Base-by-base conservation (phyloP, 2,329 filamentous ascomycete genomes). In the Harringtonia aguacate region DNA sequence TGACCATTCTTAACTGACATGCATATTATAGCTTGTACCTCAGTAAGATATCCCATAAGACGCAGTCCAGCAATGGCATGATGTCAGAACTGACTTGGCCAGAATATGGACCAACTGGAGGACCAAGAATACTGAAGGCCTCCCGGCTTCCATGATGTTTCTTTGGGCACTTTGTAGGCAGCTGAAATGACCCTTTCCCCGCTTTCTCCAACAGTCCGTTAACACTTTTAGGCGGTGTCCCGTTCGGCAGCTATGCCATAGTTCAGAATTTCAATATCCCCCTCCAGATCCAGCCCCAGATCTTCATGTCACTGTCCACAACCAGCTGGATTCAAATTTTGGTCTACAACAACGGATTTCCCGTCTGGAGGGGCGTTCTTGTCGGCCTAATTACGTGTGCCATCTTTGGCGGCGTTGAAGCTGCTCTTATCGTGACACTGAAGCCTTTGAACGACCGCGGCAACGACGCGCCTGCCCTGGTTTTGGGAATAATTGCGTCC, bases 101-200 rank as follows among this genome's bases (percentile, higher is more conserved):
- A 52, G 49, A 49, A 79, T 81, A 62, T 79, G 73, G 72, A 68
- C 73, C 47, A 81, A 79, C 55, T 81, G 73, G 69, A 64, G 67
- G 18, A 68, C 62, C 13, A 80, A 81, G 54, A 70, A 67, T 47
- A 81, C 77, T 0, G 75, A 80, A 33, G 78, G 78, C 3, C 59
- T 81, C 3, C 77, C 77, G 0, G 67, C 66, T 0, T 52, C 59
- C 18, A 81, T 81, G 77, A 72, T 81, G 64, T 73, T 81, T 48
- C 57, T 81, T 1, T 82, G 77, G 77, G 75, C 72, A n/a, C 54
- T 68, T 28, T 76, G 75, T 69, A 56, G 50, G 59, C n/a, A n/a
- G n/a, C n/a, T 51, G 8, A 18, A 5, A 9, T 21, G 14, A 17
- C 9, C 24, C 14, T 24, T 9, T 33, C 6, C 3, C 20, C 13